Evolutionary conservation across 352 stramenopile species (phyloP).

Genomic region (Phytophthora crassamura): DNA sequence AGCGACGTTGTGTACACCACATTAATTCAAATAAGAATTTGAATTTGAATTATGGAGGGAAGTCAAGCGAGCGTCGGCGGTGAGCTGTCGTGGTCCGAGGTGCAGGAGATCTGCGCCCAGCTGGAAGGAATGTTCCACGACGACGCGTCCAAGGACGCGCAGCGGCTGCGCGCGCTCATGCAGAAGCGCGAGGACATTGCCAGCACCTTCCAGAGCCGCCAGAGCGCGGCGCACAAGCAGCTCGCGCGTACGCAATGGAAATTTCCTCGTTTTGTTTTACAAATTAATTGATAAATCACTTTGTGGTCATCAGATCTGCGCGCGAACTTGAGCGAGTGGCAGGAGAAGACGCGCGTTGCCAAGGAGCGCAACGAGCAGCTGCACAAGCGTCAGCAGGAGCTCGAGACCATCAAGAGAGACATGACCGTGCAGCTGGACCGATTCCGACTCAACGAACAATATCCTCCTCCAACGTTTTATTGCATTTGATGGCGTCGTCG

Average conservation of each 20-base stretch:
- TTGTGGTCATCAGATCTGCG: slow-evolving; percentile 49
- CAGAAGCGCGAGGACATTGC: slow-evolving; percentile 74
- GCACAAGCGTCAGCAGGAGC: slow-evolving; percentile 60
- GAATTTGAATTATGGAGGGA: slow-evolving; percentile 40
- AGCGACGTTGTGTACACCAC: not conserved
- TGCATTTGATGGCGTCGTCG: slow-evolving; percentile 3
- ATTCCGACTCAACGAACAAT: slow-evolving; percentile 74
- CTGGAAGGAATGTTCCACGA: slow-evolving; percentile 69
- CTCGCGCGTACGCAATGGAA: slow-evolving; percentile 55
- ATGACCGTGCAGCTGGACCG: slow-evolving; percentile 72
- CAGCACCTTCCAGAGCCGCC: slow-evolving; percentile 46
- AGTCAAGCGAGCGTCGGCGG: slow-evolving; percentile 17
- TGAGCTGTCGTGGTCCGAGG: slow-evolving; percentile 63
- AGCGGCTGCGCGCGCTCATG: slow-evolving; percentile 56
- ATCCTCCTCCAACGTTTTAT: slow-evolving; percentile 38
- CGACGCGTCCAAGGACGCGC: slow-evolving; percentile 66
- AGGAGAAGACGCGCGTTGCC: slow-evolving; percentile 53
- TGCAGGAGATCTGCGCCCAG: slow-evolving; percentile 73
- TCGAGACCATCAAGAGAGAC: slow-evolving; percentile 71
- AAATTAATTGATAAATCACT: not conserved
- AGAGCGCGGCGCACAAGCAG: slow-evolving; percentile 56
- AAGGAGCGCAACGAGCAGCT: slow-evolving; percentile 64
- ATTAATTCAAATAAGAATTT: not conserved
- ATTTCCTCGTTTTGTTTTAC: not conserved
- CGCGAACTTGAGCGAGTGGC: slow-evolving; percentile 69